These are phyloP conservation scores for Camelina sativa DNA, from an alignment of 345 rosid species.

Conservation along the genomic window DNA sequence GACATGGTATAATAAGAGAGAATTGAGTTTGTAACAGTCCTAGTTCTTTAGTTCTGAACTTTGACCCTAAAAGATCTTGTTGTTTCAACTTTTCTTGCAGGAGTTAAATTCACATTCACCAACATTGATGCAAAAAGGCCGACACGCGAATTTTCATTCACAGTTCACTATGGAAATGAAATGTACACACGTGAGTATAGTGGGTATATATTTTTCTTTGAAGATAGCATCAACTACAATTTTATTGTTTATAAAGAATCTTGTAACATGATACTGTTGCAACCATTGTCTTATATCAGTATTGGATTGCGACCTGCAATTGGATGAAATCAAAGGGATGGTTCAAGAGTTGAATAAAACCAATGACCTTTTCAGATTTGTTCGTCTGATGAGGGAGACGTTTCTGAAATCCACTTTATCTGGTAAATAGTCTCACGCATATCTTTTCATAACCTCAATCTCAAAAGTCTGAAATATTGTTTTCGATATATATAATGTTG, in stretches of 20 bases:
- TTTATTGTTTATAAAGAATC: slow-evolving; percentile 8
- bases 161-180: slow-evolving; percentile 70
- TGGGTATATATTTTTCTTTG: slow-evolving; percentile 47
- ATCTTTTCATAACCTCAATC: slow-evolving; percentile 5
- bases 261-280: slow-evolving; percentile 18
- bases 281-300: slow-evolving; percentile 54
- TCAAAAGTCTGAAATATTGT: not conserved
- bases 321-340: slow-evolving; percentile 64
- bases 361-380: slow-evolving; percentile 84
- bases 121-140: slow-evolving; percentile 58
- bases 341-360: slow-evolving; percentile 73
- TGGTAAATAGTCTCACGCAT: slow-evolving; percentile 49
- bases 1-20: slow-evolving; percentile 69
- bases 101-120: slow-evolving; percentile 81
- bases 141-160: slow-evolving; percentile 58
- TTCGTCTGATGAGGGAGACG: slow-evolving; percentile 76
- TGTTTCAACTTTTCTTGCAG: slow-evolving; percentile 47
- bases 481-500: slow-evolving; percentile 9
- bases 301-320: slow-evolving; percentile 71
- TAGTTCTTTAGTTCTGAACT: slow-evolving; percentile 17
- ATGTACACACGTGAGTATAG: slow-evolving; percentile 70
- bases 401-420: slow-evolving; percentile 65
- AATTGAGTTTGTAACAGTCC: not conserved
- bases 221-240: slow-evolving; percentile 6
- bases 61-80: slow-evolving; percentile 20